Conservation (phyloP, 495 filamentous ascomycete species). For the Lophiostoma macrostomum region DNA sequence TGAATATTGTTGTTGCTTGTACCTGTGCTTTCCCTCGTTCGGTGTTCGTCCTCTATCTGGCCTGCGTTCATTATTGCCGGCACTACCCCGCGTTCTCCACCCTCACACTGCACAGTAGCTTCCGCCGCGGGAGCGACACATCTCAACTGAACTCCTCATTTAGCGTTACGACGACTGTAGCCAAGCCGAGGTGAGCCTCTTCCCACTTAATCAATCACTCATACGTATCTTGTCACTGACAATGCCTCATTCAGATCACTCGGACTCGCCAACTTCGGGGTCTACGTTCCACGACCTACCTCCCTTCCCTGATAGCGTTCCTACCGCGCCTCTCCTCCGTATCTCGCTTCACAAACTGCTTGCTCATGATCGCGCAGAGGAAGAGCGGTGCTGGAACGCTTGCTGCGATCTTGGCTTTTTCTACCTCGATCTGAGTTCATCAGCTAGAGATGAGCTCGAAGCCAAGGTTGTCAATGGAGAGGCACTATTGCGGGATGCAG, state of each 20-base stretch:
- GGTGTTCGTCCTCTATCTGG: not conserved
- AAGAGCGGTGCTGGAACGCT: conserved; percentile 46
- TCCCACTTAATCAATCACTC: not conserved
- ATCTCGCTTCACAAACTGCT: conserved; percentile 53
- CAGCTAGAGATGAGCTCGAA: conserved; percentile 37
- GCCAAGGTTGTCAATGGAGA: conserved; percentile 34
- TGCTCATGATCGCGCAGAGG: conserved; percentile 44
- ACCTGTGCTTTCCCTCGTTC: not conserved
- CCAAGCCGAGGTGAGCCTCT: not conserved
- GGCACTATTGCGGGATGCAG: conserved; percentile 46
- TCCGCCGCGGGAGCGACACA: not conserved
- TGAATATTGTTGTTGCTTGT: too few relatives aligned
- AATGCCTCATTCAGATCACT: conserved; percentile 16
- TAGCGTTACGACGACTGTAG: too few relatives aligned
- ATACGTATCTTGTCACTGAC: not conserved
- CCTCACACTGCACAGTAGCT: not conserved
- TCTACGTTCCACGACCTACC: conserved; percentile 38
- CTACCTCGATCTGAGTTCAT: conserved; percentile 58
- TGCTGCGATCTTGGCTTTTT: conserved; percentile 61
- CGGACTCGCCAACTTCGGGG: not conserved
- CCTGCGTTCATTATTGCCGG: not conserved
- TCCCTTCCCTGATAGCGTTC: conserved; percentile 53
- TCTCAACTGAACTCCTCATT: not conserved
- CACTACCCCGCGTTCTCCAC: conserved; percentile 9
- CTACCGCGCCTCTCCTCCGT: conserved; percentile 54